phyloP scores from a whole-genome alignment of 2,329 filamentous ascomycete genomes.

The Phialophora macrospora region DNA sequence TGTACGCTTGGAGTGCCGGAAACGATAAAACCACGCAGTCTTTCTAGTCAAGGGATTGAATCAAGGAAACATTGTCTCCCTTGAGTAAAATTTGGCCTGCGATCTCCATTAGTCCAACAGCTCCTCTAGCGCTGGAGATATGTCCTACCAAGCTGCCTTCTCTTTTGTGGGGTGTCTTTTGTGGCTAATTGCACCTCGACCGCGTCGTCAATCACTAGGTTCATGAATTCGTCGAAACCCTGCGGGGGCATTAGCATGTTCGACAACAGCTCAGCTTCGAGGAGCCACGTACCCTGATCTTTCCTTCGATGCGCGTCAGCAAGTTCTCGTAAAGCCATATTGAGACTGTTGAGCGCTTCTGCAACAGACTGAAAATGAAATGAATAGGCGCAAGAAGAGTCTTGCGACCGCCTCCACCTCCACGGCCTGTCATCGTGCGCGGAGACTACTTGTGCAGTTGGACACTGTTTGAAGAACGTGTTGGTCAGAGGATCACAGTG shows the following conservation, averaged over 20 bases:
- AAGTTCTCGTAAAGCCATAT: conserved; percentile 99
- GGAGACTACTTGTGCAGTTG: neutral
- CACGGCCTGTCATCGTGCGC: conserved; percentile 58
- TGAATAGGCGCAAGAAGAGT: conserved; percentile 79
- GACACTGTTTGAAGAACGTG: neutral
- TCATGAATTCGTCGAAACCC: conserved; percentile 99
- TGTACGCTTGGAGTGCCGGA: neutral
- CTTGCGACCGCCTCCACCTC: conserved; percentile 63
- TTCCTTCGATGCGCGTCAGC: conserved; percentile 90
- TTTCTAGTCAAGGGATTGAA: conserved; percentile 60
- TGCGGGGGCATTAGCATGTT: conserved; percentile 47
- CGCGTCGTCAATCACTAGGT: conserved; percentile 93
- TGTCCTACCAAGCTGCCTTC: conserved; percentile 74
- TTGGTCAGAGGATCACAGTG: neutral
- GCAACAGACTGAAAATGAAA: conserved; percentile 92
- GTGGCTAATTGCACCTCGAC: conserved; percentile 86
- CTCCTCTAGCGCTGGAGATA: conserved; percentile 7
- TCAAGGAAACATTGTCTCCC: conserved; percentile 85
- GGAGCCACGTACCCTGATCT: conserved; percentile 75
- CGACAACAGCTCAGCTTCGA: neutral
- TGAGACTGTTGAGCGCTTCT: conserved; percentile 79
- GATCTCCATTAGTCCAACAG: conserved; percentile 30
- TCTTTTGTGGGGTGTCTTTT: conserved; percentile 78
- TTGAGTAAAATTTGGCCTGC: conserved; percentile 83
- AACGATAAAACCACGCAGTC: neutral